Percentiles rank a stretch among this genome's conserved stretches.
These are phyloP conservation scores for Syncephalastrum sp. DNA, from an alignment of 371 early-diverging fungal genomes.

Conservation along the genomic window DNA sequence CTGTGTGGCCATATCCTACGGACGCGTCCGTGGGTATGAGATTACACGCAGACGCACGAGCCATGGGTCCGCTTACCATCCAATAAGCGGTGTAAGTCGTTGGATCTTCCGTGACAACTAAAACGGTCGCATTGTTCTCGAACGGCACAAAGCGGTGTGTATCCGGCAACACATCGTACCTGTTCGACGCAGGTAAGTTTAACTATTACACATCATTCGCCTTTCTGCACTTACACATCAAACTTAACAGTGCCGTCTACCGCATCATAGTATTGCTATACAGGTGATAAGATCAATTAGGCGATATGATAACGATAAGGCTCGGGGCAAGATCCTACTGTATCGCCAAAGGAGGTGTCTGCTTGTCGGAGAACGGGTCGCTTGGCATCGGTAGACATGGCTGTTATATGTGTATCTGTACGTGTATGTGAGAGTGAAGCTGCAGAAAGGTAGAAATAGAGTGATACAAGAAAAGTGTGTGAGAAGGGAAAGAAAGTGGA, in stretches of 20 bases:
- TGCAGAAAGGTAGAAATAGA: too few relatives aligned
- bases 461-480: too few relatives aligned
- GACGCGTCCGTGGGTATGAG: neutral
- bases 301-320: too few relatives aligned
- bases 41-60: conserved; percentile 5
- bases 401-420: too few relatives aligned
- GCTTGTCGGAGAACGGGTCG: too few relatives aligned
- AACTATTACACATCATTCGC: neutral
- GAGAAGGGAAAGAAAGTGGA: too few relatives aligned
- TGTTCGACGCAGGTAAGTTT: neutral
- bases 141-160: conserved; percentile 12
- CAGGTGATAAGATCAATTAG: too few relatives aligned
- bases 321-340: too few relatives aligned
- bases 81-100: too few relatives aligned
- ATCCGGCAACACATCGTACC: conserved; percentile 10
- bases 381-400: too few relatives aligned
- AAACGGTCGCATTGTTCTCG: conserved; percentile 7
- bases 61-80: neutral
- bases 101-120: conserved; percentile 5
- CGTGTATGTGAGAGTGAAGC: too few relatives aligned
- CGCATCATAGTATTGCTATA: conserved; percentile 11
- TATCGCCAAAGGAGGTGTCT: too few relatives aligned
- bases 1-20: conserved; percentile 8
- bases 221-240: conserved; percentile 6
- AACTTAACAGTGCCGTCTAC: conserved; percentile 9